Base-by-base conservation (phyloP, 2,329 filamentous ascomycete species). In the Colletotrichum viniferum region DNA sequence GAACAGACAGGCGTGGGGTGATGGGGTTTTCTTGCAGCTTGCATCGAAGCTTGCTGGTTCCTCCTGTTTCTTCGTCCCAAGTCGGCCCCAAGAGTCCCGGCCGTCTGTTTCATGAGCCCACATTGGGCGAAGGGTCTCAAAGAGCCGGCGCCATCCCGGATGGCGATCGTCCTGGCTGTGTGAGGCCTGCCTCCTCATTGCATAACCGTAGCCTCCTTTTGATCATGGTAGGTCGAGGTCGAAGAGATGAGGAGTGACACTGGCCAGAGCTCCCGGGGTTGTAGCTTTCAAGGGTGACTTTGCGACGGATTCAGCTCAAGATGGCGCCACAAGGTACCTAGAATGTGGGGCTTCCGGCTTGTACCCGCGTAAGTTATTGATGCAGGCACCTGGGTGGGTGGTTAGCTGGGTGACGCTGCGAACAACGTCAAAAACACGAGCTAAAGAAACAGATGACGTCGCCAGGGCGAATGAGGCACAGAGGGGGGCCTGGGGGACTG, bases 391-490 rank as follows among this genome's bases (percentile, higher is more conserved):
- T 43, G n/a, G 43, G n/a, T 48, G 58, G 63, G n/a, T 48, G 58
- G 63, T 55, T 76, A 69, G 69, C 69, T 75, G 21, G 64, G 73
- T 76, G 69, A 76, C 70, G 73, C 64, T 68, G 70, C 73, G 70
- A 69, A 73, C 70, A 64, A 75, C 73, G 56, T 74, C 68, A 63
- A 70, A 69, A 74, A 66, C 62, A 58, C 55, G 69, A 76, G 69
- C 76, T 77, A 77, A 56, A 60, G 48, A 26, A 58, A 72, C 68
- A 21, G 69, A 77, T 77, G 76, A 77, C 76, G 76, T 77, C 75
- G 76, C 68, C 75, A 75, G 56, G 43, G 43, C 66, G 76, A 70
- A 76, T 66, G 74, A 77, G 74, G 74, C 76, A 76, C 75, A 60
- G 28, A 36, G 52, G 71, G 63, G 69, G 30, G n/a, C 66, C 8